Base-by-base conservation (phyloP, 495 filamentous ascomycete species). In the Xylaria longipes region DNA sequence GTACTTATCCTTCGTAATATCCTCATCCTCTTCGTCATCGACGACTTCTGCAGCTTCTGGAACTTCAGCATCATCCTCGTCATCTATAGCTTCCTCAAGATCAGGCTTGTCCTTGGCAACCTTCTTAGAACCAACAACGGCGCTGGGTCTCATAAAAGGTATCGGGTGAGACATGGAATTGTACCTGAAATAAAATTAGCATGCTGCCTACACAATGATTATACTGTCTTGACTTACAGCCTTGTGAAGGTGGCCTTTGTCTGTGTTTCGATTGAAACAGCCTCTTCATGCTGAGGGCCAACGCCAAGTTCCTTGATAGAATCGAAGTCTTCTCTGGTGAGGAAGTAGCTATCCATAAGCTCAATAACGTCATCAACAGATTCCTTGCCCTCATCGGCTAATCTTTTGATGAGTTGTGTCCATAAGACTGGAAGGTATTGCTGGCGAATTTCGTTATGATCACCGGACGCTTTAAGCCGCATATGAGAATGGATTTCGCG, bases 401-500 rank as follows among this genome's bases (percentile, higher is more conserved):
- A 84, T 64, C 87, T 87, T 63, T 90, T 89, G 70, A 97, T 86
- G n/a, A 94, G 82, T 74, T 89, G 86, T 60, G 92, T 87, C 92
- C 94, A 98, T n/a, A 99, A 83, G 2, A 93, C 81, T 9, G 96
- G 96, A 69, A 98, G 82, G 74, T 99, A 99, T 76, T 97, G 92
- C 79, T 98, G 94, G 63, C 96, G 89, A 73, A 98, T 90, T 80
- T 98, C 97, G 75, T 97, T 90, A 41, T 95, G 91, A 76, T 98
- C 96, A n/a, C 93, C 96, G 63, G 93, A 94, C 9, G 92, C 88
- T 71, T 91, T 91, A 71, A 99, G 90, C 15, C 96, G 93, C 92
- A 98, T 98, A 79, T 98, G 96, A 8, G 93, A 93, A 79, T 98
- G 96, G 33, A 99, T 94, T 74, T 99, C 96, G 75, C 97, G 97